Base-by-base conservation (phyloP, 2,329 filamentous ascomycete genomes). In the Colletotrichum abscissum region DNA sequence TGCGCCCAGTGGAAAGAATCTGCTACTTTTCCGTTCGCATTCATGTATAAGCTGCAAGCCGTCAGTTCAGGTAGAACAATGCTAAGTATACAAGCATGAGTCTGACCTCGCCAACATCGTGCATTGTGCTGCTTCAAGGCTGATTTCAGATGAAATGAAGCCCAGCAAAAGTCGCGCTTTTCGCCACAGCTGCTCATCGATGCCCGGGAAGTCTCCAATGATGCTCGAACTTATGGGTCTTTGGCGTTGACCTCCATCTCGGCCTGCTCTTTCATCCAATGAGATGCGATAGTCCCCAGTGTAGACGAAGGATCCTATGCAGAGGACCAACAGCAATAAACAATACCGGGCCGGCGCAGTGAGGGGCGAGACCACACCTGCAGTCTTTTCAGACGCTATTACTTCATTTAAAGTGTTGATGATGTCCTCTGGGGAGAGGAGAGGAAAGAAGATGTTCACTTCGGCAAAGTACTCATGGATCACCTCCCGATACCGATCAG, bases 101-200 rank as follows among this genome's bases (percentile, higher is more conserved):
- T 12, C 76, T 35, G 33, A 79, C 79, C 79, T 78, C n/a, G 78
- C 77, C 11, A 80, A 69, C 77, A 79, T 80, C 4, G 73, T 75
- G 58, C 78, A 78, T 38, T 80, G 79, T 0, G 78, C 76, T 26
- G 79, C 68, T 14, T 72, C 68, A 1, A 80, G 12, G 1, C 77
- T 77, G 28, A 75, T 67, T 2, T 78, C 75, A 0, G 76, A 74
- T 0, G 77, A 76, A 0, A 77, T 59, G 5, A 69, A 74, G 2
- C 80, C 78, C 0, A 78, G 63, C 0, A 80, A 60, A 0, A 81
- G 66, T 22, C 73, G 74, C 1, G 75, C 75, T 24, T 80, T 81
- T 4, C 55, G 16, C 79, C 78, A 80, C 1, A 80, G 6, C 0
- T 52, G 59, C n/a, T 63, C 59, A 22, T 72, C 64, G 6, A 72